A percentile compares a stretch with the other conserved stretches of the same genome.
Evolutionary conservation across 2,329 filamentous ascomycete species (phyloP).

Genomic region (Dryadomyces quercus-mongolicae): DNA sequence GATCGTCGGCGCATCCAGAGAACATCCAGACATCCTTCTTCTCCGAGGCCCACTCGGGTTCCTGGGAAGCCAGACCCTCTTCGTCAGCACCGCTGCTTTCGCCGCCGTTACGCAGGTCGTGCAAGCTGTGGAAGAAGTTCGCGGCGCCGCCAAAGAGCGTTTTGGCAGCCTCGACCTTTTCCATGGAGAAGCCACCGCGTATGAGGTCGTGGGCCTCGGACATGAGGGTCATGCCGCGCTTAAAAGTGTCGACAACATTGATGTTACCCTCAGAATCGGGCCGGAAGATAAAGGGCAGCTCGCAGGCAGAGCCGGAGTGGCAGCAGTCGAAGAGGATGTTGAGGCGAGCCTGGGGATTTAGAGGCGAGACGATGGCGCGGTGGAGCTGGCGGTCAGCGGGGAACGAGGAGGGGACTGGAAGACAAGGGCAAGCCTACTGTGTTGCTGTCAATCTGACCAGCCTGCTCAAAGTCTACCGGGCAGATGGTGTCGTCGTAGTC

Average conservation of each 20-base stretch:
- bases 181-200: slow-evolving; percentile 31
- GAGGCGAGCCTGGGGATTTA: slow-evolving; percentile 36
- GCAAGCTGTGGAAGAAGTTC: slow-evolving; percentile 39
- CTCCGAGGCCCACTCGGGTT: slow-evolving; percentile 25
- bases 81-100: slow-evolving; percentile 19
- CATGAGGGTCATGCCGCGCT: slow-evolving; percentile 35
- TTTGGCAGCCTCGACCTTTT: slow-evolving; percentile 35
- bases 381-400: slow-evolving; percentile 25
- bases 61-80: slow-evolving; percentile 30
- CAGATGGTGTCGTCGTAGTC: slow-evolving; percentile 38
- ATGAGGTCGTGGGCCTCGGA: slow-evolving; percentile 36
- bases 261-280: slow-evolving; percentile 44
- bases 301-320: slow-evolving; percentile 46
- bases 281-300: slow-evolving; percentile 46
- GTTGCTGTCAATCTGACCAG: slow-evolving; percentile 40
- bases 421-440: slow-evolving; percentile 14
- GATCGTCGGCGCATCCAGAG: slow-evolving; percentile 25
- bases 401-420: neutral
- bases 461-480: slow-evolving; percentile 37
- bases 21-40: slow-evolving; percentile 30
- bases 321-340: slow-evolving; percentile 51
- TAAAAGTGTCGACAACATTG: slow-evolving; percentile 40
- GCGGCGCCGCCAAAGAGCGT: slow-evolving; percentile 40
- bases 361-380: slow-evolving; percentile 34
- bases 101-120: slow-evolving; percentile 27